phyloP scores from a whole-genome alignment of 208 protist genomes.

The Angomonas ambiguus region DNA sequence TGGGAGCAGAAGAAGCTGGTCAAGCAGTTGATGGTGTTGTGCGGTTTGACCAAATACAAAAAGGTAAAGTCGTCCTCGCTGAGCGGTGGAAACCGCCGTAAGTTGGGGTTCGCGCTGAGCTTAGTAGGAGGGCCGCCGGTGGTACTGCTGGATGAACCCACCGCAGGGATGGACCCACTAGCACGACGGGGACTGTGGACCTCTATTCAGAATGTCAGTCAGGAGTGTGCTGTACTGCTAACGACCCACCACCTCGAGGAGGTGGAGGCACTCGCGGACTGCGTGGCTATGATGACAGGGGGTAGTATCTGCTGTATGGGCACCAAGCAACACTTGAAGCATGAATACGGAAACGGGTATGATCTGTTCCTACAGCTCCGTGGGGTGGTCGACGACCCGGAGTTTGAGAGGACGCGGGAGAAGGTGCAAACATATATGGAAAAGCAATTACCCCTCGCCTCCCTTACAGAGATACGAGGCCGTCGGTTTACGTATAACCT shows the following conservation, averaged over 20 bases:
- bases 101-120: constrained; percentile 73
- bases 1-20: constrained; percentile 18
- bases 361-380: no score
- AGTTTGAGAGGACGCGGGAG: constrained; percentile 1
- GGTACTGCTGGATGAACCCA: constrained; percentile 86
- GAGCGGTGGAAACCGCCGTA: constrained; percentile 83
- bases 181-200: constrained; percentile 76
- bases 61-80: constrained; percentile 30
- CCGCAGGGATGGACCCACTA: constrained; percentile 82
- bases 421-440: constrained; percentile 34
- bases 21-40: constrained; percentile 28
- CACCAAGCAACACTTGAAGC: constrained; percentile 75
- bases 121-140: constrained; percentile 69
- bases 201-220: constrained; percentile 45
- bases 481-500: constrained; percentile 26
- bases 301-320: constrained; percentile 87
- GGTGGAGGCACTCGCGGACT: constrained; percentile 77
- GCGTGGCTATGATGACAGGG: constrained; percentile 86
- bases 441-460: constrained; percentile 20
- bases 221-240: constrained; percentile 68
- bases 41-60: constrained; percentile 40
- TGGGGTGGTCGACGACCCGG: constrained; percentile 28
- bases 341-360: constrained; percentile 67
- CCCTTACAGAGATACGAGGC: not conserved
- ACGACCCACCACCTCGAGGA: constrained; percentile 93